A percentile compares a stretch with the other conserved stretches of the same genome.
Evolutionary conservation across 306 rosid genomes (phyloP).

Genomic region (Trifolium repens): DNA sequence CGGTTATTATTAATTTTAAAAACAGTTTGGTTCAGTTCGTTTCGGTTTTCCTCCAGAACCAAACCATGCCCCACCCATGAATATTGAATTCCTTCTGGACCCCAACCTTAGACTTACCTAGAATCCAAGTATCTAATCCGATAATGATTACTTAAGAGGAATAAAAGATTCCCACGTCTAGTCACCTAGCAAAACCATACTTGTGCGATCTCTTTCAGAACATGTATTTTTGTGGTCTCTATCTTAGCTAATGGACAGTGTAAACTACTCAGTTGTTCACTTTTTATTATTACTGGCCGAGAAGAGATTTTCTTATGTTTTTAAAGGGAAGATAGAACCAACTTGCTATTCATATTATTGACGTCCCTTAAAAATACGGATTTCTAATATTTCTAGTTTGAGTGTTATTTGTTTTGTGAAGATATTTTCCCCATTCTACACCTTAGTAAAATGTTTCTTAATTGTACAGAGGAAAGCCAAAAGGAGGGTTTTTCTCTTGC

Average conservation of each 20-base stretch:
- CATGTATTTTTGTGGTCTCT: background rate
- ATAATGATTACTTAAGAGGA: background rate
- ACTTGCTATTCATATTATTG: background rate
- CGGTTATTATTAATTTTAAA: no score
- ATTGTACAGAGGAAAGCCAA: constrained; percentile 1
- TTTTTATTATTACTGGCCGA: background rate
- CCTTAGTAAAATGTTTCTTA: background rate
- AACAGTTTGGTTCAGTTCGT: no score
- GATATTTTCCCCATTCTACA: background rate
- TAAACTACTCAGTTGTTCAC: background rate
- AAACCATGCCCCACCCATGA: background rate
- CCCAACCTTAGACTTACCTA: background rate
- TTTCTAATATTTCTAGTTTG: background rate
- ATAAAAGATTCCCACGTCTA: background rate
- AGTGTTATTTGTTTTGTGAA: background rate
- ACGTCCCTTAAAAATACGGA: background rate
- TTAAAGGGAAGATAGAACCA: background rate
- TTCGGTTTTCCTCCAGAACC: no score
- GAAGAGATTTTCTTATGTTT: background rate
- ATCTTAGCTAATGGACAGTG: background rate
- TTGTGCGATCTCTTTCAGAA: background rate
- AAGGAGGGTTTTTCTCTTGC: background rate
- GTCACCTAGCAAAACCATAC: background rate
- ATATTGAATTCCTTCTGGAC: background rate
- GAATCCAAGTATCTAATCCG: background rate